Conservation (phyloP, 306 rosid species). For the Echinosophora koreensis region DNA sequence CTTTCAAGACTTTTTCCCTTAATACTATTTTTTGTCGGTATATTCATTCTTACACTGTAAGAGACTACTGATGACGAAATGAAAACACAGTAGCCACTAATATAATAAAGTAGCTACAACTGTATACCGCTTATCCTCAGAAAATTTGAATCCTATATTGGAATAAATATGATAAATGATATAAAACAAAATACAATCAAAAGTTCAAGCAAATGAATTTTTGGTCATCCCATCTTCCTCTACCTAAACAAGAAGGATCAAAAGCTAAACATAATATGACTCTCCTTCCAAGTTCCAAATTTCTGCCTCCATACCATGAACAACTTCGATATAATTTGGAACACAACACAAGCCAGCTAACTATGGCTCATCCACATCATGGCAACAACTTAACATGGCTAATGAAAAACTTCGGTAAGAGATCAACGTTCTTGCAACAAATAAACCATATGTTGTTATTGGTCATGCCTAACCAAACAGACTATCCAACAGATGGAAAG, state of each 20-base stretch:
- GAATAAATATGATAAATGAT: slow-evolving; percentile 1
- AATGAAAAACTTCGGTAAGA: background rate
- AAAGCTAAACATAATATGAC: background rate
- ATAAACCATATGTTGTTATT: slow-evolving; percentile 10
- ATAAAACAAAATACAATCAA: slow-evolving; percentile 1
- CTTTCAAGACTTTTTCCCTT: background rate
- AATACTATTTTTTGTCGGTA: background rate
- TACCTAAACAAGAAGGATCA: background rate
- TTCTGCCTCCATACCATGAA: background rate
- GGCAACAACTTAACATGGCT: background rate
- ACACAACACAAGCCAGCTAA: background rate
- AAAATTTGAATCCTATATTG: background rate
- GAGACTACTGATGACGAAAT: slow-evolving; percentile 3
- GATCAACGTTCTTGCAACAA: slow-evolving; percentile 24
- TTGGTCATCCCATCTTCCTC: background rate
- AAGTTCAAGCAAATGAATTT: slow-evolving; percentile 9
- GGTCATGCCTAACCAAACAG: slow-evolving; percentile 21
- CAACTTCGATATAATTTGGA: background rate
- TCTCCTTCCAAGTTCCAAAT: background rate
- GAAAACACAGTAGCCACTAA: slow-evolving; percentile 11
- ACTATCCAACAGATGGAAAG: background rate
- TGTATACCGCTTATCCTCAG: background rate
- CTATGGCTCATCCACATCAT: background rate
- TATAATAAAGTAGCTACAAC: background rate
- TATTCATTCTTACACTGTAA: background rate